Evolutionary conservation across 192 early-diverging fungal species (phyloP), one percentile per base, ranked within the genome.

Genomic region (Entomortierella beljakovae): DNA sequence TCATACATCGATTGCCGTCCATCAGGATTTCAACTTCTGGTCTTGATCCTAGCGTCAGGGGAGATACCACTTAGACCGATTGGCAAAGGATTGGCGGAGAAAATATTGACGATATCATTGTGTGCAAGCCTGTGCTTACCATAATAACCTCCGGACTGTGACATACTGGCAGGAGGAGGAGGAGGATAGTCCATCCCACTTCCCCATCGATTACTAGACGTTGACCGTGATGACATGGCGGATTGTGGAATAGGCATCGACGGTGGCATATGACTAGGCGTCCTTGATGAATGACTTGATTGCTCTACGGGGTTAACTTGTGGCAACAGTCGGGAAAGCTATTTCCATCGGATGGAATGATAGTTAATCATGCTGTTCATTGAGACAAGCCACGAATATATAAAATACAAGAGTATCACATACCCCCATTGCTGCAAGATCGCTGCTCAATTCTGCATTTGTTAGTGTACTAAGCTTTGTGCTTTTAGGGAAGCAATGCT

Each of bases 381-480:
- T 16, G 15, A 46, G 20, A 46, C 2, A 46, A 53, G 5, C 23
- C 2, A 26, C 3, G 16, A 13, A n/a, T 20, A 33, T 35, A 11
- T 15, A 51, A 49, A 25, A 15, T 43, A 48, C 10, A 34, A 57
- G 7, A 3, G 28, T 20, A 5, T 61, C 34, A 42, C 79, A 55
- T 82, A 87, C 75, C 10, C 80, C 72, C 51, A 87, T 70, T 22
- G 68, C 68, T 31, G 65, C 38, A 43, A 85, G 71, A 57, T 87
- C 86, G 16, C 82, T 82, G 16, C 82, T 73, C 22, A 87, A 60
- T 31, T 88, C 82, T 37, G 70, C 25, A 16, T 32, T 46, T 29
- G 68, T 37, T 49, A 56, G 33, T 73, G 73, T 54, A 31, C 35
- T 28, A 26, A 71, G 28, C 52, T 69, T 60, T 67, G 67, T 46